Base-by-base conservation (phyloP, 192 early-diverging fungal genomes). In the Physocladia obscura region DNA sequence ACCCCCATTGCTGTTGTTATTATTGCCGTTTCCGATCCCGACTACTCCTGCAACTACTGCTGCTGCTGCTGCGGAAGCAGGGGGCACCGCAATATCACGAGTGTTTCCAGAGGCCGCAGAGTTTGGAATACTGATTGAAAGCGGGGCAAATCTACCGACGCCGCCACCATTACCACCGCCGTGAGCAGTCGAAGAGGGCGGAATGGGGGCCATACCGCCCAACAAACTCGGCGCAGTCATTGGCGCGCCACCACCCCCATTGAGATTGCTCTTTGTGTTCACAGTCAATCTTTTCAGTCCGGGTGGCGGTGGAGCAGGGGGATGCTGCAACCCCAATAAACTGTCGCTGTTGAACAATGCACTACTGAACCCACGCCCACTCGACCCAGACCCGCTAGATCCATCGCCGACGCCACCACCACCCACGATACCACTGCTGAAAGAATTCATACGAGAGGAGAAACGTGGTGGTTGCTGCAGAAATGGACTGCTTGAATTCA, bases 311-410 rank as follows among this genome's bases (percentile, higher is more conserved):
- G n/a, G n/a, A n/a, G n/a, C n/a, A n/a, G n/a, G n/a, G n/a, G n/a
- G n/a, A n/a, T n/a, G n/a, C n/a, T n/a, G 65, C 1, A 68, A 37
- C 3, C 69, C 64, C 8, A 78, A 71, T 8, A 84, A 67, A 19
- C 65, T 64, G 37, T 84, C 82, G 68, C 77, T 81, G 60, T 70
- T 79, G 74, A 74, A 84, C 30, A 84, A 58, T 2, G 77, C 82
- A 44, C 76, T 79, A 62, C 71, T 84, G 68, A 84, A 84, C 4
- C 79, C 82, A 24, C 76, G 71, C 8, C 70, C 57, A 27, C 15
- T 67, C 22, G n/a, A 21, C n/a, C n/a, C n/a, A n/a, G n/a, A n/a
- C n/a, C n/a, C n/a, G n/a, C n/a, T n/a, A n/a, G n/a, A n/a, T n/a
- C n/a, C n/a, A n/a, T n/a, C n/a, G n/a, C n/a, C n/a, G n/a, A n/a